Evolutionary conservation across 257 asterid genomes (phyloP).

Genomic region (Striga asiatica): DNA sequence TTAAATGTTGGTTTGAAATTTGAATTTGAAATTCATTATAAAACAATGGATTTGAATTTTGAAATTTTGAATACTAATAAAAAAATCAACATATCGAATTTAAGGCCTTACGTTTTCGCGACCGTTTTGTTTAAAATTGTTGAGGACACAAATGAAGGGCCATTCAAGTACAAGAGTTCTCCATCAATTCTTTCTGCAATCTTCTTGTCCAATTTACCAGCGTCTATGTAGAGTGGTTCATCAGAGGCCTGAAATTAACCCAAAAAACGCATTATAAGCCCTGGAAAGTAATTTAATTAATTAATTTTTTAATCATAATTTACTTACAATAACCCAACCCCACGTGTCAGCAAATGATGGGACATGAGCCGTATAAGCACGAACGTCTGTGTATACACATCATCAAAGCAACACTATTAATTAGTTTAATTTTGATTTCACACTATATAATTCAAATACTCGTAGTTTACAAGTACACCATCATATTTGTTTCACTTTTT

Average conservation of each 20-base stretch:
- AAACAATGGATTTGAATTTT: too few relatives aligned
- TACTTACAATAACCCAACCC: constrained; percentile 89
- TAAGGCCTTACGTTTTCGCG: constrained; percentile 64
- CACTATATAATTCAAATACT: too few relatives aligned
- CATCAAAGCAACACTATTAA: background rate
- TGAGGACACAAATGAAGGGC: constrained; percentile 78
- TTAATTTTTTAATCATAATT: too few relatives aligned
- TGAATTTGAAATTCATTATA: too few relatives aligned
- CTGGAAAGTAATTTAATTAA: too few relatives aligned
- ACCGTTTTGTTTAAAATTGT: constrained; percentile 84
- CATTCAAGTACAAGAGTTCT: constrained; percentile 71
- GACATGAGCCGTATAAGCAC: constrained; percentile 91
- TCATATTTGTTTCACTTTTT: too few relatives aligned
- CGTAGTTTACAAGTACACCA: too few relatives aligned
- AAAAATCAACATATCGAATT: too few relatives aligned
- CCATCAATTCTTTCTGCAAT: constrained; percentile 84
- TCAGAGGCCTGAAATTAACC: constrained; percentile 99
- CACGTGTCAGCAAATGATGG: constrained; percentile 97
- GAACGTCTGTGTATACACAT: constrained; percentile 69
- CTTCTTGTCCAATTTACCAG: constrained; percentile 71
- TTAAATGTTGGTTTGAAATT: too few relatives aligned
- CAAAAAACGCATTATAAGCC: too few relatives aligned
- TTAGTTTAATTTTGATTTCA: background rate
- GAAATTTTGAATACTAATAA: too few relatives aligned
- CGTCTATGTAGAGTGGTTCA: constrained; percentile 65